These are phyloP conservation scores for Fusarium sp. DNA, from an alignment of 2,329 filamentous ascomycete genomes.

Conservation along the genomic window DNA sequence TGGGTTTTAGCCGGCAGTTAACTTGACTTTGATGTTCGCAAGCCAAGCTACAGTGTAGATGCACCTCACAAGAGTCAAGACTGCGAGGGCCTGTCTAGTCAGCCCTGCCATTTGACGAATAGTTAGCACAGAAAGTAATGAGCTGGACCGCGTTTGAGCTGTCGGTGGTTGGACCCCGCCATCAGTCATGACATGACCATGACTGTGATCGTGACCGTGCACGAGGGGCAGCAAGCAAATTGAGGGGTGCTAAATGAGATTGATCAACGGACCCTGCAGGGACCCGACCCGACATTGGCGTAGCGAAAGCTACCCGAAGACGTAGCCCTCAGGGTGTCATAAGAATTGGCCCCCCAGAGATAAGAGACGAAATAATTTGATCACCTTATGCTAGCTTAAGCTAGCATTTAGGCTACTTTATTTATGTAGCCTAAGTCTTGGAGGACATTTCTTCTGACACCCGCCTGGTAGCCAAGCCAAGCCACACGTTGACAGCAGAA, in stretches of 20 bases:
- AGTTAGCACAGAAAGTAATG: not conserved
- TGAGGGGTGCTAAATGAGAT: slow-evolving; percentile 38
- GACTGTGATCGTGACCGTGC: slow-evolving; percentile 25
- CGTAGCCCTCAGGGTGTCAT: too few species aligned
- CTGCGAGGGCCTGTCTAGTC: not conserved
- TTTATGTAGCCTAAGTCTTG: too few species aligned
- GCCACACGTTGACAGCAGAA: slow-evolving; percentile 15
- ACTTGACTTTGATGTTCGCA: not conserved
- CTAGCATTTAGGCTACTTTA: too few species aligned
- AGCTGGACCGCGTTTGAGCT: slow-evolving; percentile 1
- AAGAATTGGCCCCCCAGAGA: too few species aligned
- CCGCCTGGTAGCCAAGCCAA: slow-evolving; percentile 12
- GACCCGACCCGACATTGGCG: slow-evolving; percentile 8
- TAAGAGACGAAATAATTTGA: too few species aligned
- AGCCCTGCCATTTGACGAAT: not conserved
- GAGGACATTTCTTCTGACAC: too few species aligned
- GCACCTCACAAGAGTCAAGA: slow-evolving; percentile 1
- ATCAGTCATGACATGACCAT: slow-evolving; percentile 14
- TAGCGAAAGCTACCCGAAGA: slow-evolving; percentile 17
- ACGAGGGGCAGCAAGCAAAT: slow-evolving; percentile 28
- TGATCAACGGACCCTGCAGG: slow-evolving; percentile 44
- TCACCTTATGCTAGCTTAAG: too few species aligned
- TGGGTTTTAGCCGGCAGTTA: slow-evolving; percentile 3
- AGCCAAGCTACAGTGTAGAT: slow-evolving; percentile 1
- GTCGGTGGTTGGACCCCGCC: slow-evolving; percentile 25